These are phyloP conservation scores for Beauveria bassiana DNA, from an alignment of 2,329 filamentous ascomycete species.

Conservation along the genomic window DNA sequence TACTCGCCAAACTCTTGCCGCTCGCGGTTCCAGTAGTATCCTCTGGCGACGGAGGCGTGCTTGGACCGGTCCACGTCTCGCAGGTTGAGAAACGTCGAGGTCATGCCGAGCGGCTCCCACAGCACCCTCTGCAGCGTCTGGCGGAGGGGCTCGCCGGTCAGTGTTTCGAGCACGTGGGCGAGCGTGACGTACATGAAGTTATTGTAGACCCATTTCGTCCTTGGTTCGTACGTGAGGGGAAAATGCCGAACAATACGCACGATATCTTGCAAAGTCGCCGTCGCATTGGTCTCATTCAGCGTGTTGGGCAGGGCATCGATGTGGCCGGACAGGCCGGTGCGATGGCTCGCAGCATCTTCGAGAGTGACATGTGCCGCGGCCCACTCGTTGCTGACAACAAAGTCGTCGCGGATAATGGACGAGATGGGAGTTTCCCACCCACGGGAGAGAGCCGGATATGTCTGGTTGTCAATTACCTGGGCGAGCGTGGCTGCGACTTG, in stretches of 20 bases:
- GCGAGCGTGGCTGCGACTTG: constrained; percentile 43
- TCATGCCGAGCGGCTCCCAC: constrained; percentile 41
- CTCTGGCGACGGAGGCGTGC: constrained; percentile 28
- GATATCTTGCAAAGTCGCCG: constrained; percentile 25
- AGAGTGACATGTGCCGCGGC: constrained; percentile 42
- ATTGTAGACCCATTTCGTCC: constrained; percentile 39
- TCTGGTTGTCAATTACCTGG: constrained; percentile 38
- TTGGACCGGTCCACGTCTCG: constrained; percentile 19
- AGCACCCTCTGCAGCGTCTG: constrained; percentile 33
- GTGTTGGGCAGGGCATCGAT: constrained; percentile 20
- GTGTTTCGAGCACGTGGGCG: constrained; percentile 36
- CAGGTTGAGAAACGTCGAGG: constrained; percentile 29
- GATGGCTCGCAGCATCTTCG: constrained; percentile 46
- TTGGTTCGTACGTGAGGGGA: constrained; percentile 34
- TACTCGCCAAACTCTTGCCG: constrained; percentile 17
- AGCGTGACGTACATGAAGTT: constrained; percentile 42
- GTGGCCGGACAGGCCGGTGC: constrained; percentile 40
- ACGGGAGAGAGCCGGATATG: constrained; percentile 20
- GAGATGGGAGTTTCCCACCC: constrained; percentile 42
- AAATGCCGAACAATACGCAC: constrained; percentile 38
- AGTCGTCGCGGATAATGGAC: constrained; percentile 41
- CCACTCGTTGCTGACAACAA: constrained; percentile 38
- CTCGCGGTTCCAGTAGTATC: constrained; percentile 32
- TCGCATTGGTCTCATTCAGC: constrained; percentile 24
- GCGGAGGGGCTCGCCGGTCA: constrained; percentile 30